phyloP scores from a whole-genome alignment of 2,329 filamentous ascomycete genomes.

The Coniochaeta prunicola region DNA sequence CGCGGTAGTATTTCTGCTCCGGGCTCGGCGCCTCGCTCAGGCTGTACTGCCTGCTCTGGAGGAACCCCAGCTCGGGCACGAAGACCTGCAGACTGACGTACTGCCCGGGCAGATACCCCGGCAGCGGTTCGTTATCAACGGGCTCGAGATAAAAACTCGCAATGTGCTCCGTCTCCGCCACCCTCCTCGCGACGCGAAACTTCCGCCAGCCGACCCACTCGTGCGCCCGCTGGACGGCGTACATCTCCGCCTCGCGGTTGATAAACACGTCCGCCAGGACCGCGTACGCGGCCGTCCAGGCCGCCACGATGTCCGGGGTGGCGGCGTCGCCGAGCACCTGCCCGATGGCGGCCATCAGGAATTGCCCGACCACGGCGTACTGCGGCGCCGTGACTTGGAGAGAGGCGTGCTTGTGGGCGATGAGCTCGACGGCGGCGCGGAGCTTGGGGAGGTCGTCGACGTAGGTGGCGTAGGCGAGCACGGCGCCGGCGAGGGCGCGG shows the following conservation, averaged over 20 bases:
- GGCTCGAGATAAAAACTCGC: constrained; percentile 66
- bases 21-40: constrained; percentile 49
- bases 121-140: constrained; percentile 48
- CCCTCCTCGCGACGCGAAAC: constrained; percentile 48
- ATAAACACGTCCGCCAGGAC: constrained; percentile 68
- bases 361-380: constrained; percentile 62
- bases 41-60: constrained; percentile 70
- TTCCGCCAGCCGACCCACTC: constrained; percentile 41
- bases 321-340: constrained; percentile 60
- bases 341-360: constrained; percentile 61
- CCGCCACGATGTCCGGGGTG: constrained; percentile 58
- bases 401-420: constrained; percentile 69
- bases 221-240: constrained; percentile 34
- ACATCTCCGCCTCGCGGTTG: constrained; percentile 52
- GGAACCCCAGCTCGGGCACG: constrained; percentile 53
- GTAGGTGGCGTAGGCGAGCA: constrained; percentile 66
- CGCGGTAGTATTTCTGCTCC: constrained; percentile 56
- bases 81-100: constrained; percentile 61
- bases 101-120: constrained; percentile 61
- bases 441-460: constrained; percentile 63
- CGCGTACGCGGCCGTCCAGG: constrained; percentile 66
- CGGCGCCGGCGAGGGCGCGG: constrained; percentile 58
- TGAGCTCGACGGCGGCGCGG: constrained; percentile 51
- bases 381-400: constrained; percentile 63
- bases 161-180: constrained; percentile 51